These are phyloP conservation scores for Solanum gracilifrons DNA, from an alignment of 257 asterid genomes.

Conservation along the genomic window DNA sequence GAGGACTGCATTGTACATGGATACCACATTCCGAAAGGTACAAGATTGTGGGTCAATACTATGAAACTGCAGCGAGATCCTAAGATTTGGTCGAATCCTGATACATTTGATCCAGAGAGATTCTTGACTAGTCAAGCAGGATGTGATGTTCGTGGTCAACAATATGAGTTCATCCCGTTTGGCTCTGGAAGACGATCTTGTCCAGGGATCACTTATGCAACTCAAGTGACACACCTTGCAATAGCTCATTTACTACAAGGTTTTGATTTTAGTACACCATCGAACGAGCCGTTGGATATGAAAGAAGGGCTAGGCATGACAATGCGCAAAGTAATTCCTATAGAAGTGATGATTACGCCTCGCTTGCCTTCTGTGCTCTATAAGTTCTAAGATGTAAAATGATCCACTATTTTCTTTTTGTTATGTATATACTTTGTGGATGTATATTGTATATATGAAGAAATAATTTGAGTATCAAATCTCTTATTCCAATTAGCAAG, in stretches of 20 bases:
- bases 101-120: neutral
- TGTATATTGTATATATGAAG: neutral
- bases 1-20: neutral
- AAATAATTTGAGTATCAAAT: neutral
- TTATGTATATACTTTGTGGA: neutral
- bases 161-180: neutral
- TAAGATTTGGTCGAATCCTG: neutral
- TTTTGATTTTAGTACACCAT: neutral
- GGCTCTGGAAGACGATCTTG: constrained; percentile 4
- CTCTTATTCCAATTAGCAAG: neutral
- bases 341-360: neutral
- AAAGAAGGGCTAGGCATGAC: neutral
- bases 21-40: neutral
- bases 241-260: neutral
- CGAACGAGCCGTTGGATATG: neutral
- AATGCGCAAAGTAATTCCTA: neutral
- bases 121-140: constrained; percentile 1
- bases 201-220: constrained; percentile 1
- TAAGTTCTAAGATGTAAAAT: neutral
- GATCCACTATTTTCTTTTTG: neutral
- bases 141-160: neutral
- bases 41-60: neutral
- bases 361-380: neutral
- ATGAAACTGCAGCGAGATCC: constrained; percentile 1
- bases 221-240: constrained; percentile 3